A percentile compares a stretch with the other conserved stretches of the same genome.
Evolutionary conservation across 345 rosid genomes (phyloP).

Genomic region (Mercurialis annua): DNA sequence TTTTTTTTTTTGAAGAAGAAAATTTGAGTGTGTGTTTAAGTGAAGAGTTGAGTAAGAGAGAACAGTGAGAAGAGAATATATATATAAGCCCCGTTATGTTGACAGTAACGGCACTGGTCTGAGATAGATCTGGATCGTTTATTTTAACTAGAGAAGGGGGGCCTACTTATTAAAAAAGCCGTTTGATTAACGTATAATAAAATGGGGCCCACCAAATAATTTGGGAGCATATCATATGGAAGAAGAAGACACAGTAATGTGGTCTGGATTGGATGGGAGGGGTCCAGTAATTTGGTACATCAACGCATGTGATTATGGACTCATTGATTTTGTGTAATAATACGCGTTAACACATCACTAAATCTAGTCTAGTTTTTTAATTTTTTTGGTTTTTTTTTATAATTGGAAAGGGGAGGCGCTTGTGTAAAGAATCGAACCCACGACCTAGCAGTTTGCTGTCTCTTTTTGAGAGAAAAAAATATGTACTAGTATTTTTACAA

Average conservation of each 20-base stretch:
- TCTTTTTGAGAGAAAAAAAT: too few species aligned
- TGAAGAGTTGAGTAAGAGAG: background rate
- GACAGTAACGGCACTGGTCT: background rate
- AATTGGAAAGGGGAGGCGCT: too few species aligned
- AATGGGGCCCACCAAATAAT: constrained; percentile 13
- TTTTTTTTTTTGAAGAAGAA: constrained; percentile 33
- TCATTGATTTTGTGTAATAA: background rate
- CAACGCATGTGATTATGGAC: constrained; percentile 33
- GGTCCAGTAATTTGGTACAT: background rate
- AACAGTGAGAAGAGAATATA: background rate
- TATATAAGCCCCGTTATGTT: background rate
- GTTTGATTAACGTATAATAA: constrained; percentile 20
- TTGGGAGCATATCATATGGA: constrained; percentile 2
- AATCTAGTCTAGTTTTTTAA: background rate
- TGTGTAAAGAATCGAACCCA: too few species aligned
- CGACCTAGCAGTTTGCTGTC: too few species aligned
- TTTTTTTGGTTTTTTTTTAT: too few species aligned
- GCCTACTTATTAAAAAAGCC: constrained; percentile 27
- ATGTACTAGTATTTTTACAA: too few species aligned
- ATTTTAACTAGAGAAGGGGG: constrained; percentile 7
- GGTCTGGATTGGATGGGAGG: constrained; percentile 36
- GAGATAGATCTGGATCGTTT: constrained; percentile 24
- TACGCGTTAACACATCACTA: constrained; percentile 12
- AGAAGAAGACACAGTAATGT: constrained; percentile 11
- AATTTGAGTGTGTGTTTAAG: background rate